Evolutionary conservation across 2,329 filamentous ascomycete genomes (phyloP).

Genomic region (Penicillium sp.): DNA sequence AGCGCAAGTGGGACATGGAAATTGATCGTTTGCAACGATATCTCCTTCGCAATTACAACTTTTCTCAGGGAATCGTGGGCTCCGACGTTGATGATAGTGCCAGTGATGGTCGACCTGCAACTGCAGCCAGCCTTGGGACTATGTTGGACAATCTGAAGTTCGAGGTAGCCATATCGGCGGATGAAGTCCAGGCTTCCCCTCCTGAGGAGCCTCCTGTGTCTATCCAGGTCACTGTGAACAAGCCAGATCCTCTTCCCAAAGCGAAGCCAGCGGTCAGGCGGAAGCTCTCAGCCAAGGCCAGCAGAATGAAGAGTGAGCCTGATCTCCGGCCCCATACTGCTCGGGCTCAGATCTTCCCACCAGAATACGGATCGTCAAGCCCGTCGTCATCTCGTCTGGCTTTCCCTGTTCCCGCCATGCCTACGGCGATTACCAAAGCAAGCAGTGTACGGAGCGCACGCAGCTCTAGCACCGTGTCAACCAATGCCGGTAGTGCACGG

Average conservation of each 20-base stretch:
- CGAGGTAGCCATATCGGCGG: slow-evolving; percentile 32
- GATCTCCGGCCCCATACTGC: slow-evolving; percentile 28
- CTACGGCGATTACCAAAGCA: slow-evolving; percentile 26
- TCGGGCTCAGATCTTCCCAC: slow-evolving; percentile 22
- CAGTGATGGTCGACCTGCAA: slow-evolving; percentile 40
- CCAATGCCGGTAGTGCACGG: slow-evolving; percentile 36
- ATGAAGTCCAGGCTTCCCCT: slow-evolving; percentile 25
- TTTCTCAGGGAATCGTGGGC: slow-evolving; percentile 36
- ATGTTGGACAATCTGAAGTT: slow-evolving; percentile 42
- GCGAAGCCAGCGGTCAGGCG: slow-evolving; percentile 8
- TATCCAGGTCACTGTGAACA: slow-evolving; percentile 15
- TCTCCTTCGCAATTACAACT: slow-evolving; percentile 47
- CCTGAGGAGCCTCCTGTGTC: slow-evolving; percentile 15
- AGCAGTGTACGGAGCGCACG: slow-evolving; percentile 38
- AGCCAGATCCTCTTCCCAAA: slow-evolving; percentile 10
- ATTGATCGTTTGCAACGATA: slow-evolving; percentile 45
- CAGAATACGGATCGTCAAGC: slow-evolving; percentile 24
- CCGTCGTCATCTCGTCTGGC: slow-evolving; percentile 28
- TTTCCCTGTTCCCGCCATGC: slow-evolving; percentile 34
- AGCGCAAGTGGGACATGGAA: slow-evolving; percentile 49
- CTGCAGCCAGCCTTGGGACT: slow-evolving; percentile 39
- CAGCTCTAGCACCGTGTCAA: slow-evolving; percentile 39
- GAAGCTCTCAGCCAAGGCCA: slow-evolving; percentile 15
- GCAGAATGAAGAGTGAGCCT: slow-evolving; percentile 20
- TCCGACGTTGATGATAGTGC: slow-evolving; percentile 31